Percentiles rank a stretch among this genome's conserved stretches.
Evolutionary conservation across 106 monocot species (phyloP).

Genomic region (Triglochin maritima): DNA sequence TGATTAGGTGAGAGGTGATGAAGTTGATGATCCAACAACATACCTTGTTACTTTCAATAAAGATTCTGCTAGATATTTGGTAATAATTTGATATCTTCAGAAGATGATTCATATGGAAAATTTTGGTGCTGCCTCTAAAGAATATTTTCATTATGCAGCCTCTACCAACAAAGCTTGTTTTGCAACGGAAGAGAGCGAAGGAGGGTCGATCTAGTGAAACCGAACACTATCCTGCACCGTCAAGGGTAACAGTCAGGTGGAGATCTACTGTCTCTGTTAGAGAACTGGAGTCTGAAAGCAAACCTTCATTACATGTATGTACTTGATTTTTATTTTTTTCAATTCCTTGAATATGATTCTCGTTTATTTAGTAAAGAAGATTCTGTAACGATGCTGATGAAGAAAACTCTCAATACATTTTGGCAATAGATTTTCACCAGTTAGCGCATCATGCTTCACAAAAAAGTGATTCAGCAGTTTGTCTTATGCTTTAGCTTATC

Average conservation of each 20-base stretch:
- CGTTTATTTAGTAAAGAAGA: neutral
- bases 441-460: no score
- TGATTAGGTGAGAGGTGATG: slow-evolving; percentile 73
- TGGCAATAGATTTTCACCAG: no score
- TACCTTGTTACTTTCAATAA: slow-evolving; percentile 86
- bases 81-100: slow-evolving; percentile 19
- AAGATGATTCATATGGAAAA: slow-evolving; percentile 2
- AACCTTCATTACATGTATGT: slow-evolving; percentile 36
- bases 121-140: neutral
- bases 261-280: slow-evolving; percentile 29
- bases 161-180: slow-evolving; percentile 70
- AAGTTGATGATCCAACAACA: slow-evolving; percentile 66
- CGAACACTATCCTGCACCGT: slow-evolving; percentile 82
- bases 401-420: no score
- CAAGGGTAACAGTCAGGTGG: slow-evolving; percentile 70
- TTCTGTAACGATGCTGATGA: no score
- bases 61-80: slow-evolving; percentile 73
- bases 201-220: slow-evolving; percentile 83
- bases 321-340: neutral
- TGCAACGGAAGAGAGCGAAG: slow-evolving; percentile 88
- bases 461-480: no score
- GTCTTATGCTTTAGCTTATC: no score
- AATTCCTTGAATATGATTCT: neutral
- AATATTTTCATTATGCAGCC: slow-evolving; percentile 39
- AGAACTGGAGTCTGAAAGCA: slow-evolving; percentile 35